Percentiles rank a stretch among this genome's conserved stretches.
Conservation (phyloP, 805 yeast genomes). For the Jamesozyma hellenica region DNA sequence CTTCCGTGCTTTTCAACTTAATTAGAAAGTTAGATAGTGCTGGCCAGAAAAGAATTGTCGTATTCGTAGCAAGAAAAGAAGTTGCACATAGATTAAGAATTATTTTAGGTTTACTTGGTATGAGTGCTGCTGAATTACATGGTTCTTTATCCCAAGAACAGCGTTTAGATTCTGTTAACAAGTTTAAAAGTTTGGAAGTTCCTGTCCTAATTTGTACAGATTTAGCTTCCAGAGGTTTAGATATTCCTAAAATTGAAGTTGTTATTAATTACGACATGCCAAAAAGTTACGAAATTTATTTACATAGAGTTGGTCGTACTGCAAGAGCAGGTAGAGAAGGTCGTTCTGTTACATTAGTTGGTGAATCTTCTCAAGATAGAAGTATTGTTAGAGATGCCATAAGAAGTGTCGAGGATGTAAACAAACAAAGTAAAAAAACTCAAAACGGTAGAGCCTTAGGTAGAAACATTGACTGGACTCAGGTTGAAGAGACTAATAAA, state of each 20-base stretch:
- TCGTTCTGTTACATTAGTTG: constrained; percentile 84
- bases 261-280: constrained; percentile 97
- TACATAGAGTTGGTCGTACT: constrained; percentile 98
- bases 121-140: constrained; percentile 70
- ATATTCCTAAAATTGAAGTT: constrained; percentile 93
- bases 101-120: constrained; percentile 60
- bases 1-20: constrained; percentile 69
- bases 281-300: constrained; percentile 75
- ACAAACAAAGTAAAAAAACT: constrained; percentile 31
- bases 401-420: constrained; percentile 44
- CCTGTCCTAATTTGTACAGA: constrained; percentile 93
- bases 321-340: constrained; percentile 99
- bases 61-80: constrained; percentile 87
- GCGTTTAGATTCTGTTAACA: constrained; percentile 73
- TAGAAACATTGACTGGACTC: constrained; percentile 82
- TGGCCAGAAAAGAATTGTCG: constrained; percentile 65
- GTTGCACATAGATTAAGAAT: constrained; percentile 81
- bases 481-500: constrained; percentile 58
- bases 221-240: constrained; percentile 97
- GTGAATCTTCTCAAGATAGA: constrained; percentile 82
- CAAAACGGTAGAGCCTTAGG: constrained; percentile 48
- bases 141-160: constrained; percentile 87
- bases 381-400: constrained; percentile 84
- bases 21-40: constrained; percentile 55
- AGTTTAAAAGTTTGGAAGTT: constrained; percentile 71